Conservation (phyloP, 2,329 filamentous ascomycete species). For the Cadophora sp. region DNA sequence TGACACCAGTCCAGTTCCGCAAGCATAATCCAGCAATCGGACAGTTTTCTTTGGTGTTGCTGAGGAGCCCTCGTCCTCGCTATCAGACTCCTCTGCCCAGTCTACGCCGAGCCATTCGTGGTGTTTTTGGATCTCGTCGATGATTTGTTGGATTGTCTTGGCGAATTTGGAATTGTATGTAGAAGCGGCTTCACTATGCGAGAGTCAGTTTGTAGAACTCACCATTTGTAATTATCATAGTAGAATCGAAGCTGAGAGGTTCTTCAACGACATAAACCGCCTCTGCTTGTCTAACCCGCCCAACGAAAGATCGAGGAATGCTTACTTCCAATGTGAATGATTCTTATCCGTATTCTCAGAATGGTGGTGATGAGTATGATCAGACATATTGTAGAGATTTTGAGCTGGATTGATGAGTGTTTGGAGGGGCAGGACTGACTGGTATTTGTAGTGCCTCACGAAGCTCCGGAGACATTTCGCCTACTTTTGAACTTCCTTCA, state of each 20-base stretch:
- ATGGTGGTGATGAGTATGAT: slow-evolving; percentile 47
- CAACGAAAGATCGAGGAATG: slow-evolving; percentile 11
- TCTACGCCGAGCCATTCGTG: slow-evolving; percentile 68
- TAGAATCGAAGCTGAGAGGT: background rate
- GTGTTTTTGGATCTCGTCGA: slow-evolving; percentile 57
- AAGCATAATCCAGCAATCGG: slow-evolving; percentile 76
- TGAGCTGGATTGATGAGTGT: background rate
- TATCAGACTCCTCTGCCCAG: slow-evolving; percentile 52
- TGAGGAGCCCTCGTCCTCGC: slow-evolving; percentile 33
- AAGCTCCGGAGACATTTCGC: slow-evolving; percentile 37
- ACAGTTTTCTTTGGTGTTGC: slow-evolving; percentile 43
- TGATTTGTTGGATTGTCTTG: slow-evolving; percentile 59
- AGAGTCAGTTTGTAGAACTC: slow-evolving; percentile 3
- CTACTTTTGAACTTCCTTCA: slow-evolving; percentile 28
- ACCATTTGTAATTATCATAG: background rate
- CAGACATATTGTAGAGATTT: slow-evolving; percentile 32
- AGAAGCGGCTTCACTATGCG: slow-evolving; percentile 53
- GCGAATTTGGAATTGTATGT: slow-evolving; percentile 63
- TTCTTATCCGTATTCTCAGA: slow-evolving; percentile 48
- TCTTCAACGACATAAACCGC: background rate
- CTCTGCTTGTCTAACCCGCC: background rate
- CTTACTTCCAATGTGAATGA: slow-evolving; percentile 50
- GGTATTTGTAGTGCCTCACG: slow-evolving; percentile 14
- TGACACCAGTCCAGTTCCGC: slow-evolving; percentile 72
- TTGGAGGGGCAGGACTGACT: background rate